Evolutionary conservation across 2,329 filamentous ascomycete genomes (phyloP), one percentile per base, ranked within the genome.

Genomic region (Paraphaeosphaeria minitans): DNA sequence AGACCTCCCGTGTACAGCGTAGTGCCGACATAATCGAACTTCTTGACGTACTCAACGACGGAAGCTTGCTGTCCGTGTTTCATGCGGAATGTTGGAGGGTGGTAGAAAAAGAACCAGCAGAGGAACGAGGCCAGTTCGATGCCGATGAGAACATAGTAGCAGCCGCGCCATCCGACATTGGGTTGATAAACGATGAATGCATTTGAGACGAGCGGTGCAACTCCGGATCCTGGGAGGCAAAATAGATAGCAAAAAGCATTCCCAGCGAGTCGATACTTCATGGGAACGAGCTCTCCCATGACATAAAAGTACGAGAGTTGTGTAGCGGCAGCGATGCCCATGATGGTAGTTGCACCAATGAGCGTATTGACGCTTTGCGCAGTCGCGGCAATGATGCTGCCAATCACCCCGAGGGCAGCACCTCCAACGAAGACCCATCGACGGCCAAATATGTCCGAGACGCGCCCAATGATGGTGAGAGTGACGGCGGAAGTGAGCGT

Each of bases 341-440:
- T 42, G 48, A 66, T 57, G 4, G 58, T 57, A 5, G 48, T 63
- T 8, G 55, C 60, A 13, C 53, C 53, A 19, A 60, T 63, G 24
- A 58, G 53, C 5, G 56, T 56, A 27, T 57, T 55, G 21, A 65
- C 53, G 35, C 43, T 57, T 21, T 65, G 24, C n/a, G 62, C 60
- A 24, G 60, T 65, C 5, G 60, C 60, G 14, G 58, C 56, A 29
- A 65, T 45, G 37, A 65, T 61, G 37, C 52, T 52, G 2, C 62
- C 62, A 27, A 65, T 59, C 29, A 65, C 46, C 5, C 72, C 73
- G 9, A 77, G 59, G 6, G 69, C 61, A 16, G 54, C 59, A 13
- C 73, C 75, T 24, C 63, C 72, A 31, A 77, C 71, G 9, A 76
- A 76, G 0, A 77, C 51, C 9, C 73, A 35, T 9, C 59, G 53